phyloP scores from a whole-genome alignment of 2,329 filamentous ascomycete genomes.

The Karstenula rhodostoma region DNA sequence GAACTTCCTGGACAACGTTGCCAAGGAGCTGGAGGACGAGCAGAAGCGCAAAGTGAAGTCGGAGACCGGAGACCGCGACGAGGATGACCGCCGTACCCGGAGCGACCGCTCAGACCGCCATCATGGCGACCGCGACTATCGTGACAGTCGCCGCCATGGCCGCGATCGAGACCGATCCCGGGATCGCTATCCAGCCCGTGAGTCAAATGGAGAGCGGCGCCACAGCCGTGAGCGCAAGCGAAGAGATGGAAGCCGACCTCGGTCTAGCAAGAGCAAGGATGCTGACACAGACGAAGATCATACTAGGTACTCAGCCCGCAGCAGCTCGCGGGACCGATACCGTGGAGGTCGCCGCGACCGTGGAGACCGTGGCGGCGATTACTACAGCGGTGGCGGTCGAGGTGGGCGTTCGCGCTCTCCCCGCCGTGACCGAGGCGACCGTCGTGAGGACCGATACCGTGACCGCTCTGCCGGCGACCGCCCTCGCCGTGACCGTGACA shows the following conservation, averaged over 20 bases:
- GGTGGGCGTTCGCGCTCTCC: conserved; percentile 49
- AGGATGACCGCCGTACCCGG: conserved; percentile 45
- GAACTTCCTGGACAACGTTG: conserved; percentile 77
- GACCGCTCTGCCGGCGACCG: conserved; percentile 62
- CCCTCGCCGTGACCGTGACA: conserved; percentile 42
- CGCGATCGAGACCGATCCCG: conserved; percentile 38
- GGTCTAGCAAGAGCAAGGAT: conserved; percentile 44
- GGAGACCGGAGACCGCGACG: conserved; percentile 41
- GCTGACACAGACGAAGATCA: conserved; percentile 49
- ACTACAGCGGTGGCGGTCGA: conserved; percentile 49
- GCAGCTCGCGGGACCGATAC: conserved; percentile 39
- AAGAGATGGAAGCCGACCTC: conserved; percentile 41
- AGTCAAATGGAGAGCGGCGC: conserved; percentile 41
- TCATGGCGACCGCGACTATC: conserved; percentile 35
- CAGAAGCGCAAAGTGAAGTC: conserved; percentile 45
- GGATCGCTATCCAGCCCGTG: conserved; percentile 36
- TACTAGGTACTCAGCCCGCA: conserved; percentile 39
- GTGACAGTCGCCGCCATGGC: conserved; percentile 34
- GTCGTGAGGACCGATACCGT: conserved; percentile 60
- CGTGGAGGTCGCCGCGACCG: conserved; percentile 34
- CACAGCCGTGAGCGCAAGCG: conserved; percentile 44
- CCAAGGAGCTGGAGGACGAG: conserved; percentile 13
- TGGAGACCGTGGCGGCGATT: conserved; percentile 48
- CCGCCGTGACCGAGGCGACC: conserved; percentile 51
- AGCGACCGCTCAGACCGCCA: conserved; percentile 28